Evolutionary conservation across 495 filamentous ascomycete genomes (phyloP).

Genomic region (Aspergillus saccharolyticus): DNA sequence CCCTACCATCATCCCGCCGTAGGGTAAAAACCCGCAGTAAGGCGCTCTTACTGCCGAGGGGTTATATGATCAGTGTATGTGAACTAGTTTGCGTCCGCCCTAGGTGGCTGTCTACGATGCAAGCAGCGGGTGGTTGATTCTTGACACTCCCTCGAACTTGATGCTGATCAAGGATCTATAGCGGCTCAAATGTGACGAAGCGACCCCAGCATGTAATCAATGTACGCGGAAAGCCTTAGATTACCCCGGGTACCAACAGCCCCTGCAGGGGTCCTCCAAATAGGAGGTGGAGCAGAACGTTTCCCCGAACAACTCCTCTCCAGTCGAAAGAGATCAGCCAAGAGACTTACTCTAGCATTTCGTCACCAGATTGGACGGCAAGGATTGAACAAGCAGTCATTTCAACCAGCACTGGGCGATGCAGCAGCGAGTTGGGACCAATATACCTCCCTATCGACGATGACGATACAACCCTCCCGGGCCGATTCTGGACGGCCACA

Average conservation of each 20-base stretch:
- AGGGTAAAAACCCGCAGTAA: background rate
- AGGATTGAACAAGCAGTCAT: no score
- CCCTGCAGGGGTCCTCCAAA: conserved; percentile 7
- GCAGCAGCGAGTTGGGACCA: no score
- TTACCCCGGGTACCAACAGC: conserved; percentile 4
- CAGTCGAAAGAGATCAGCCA: no score
- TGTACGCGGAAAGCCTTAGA: conserved; percentile 3
- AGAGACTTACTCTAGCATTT: no score
- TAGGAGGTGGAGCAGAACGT: background rate
- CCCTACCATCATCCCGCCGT: background rate
- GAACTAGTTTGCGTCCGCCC: background rate
- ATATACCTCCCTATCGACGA: no score
- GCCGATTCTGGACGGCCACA: conserved; percentile 8
- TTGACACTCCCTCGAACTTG: no score
- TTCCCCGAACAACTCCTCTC: no score
- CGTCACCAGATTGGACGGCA: no score
- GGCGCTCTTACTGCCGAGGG: background rate
- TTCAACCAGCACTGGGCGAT: no score
- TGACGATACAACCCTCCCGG: background rate
- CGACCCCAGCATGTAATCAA: conserved; percentile 3
- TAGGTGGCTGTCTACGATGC: background rate
- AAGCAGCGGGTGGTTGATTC: background rate
- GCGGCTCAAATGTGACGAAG: conserved; percentile 9
- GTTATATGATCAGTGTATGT: background rate
- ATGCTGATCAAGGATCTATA: background rate